Base-by-base conservation (phyloP, 169 alveolate species). In the Cystoisospora suis region DNA sequence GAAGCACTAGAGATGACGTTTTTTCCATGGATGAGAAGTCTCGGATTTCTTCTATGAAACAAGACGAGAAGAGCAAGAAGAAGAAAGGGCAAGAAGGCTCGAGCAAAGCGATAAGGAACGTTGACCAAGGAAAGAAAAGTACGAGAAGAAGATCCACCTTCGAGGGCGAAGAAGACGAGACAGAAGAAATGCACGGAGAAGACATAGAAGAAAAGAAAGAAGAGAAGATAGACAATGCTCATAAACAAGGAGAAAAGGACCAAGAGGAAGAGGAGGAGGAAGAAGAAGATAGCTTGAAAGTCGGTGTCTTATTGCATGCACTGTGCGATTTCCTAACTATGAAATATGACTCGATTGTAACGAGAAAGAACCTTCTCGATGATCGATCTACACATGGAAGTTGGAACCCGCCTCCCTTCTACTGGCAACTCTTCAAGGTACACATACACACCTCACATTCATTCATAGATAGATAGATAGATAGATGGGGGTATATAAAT, bases 341-440 rank as follows among this genome's bases (percentile, higher is more conserved):
- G 56, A 81, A 81, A 34, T 81, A 81, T 75, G 46, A 81, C 49
- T 81, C 88, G n/a, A 44, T 15, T 23, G 75, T 53, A 34, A 44
- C 88, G 42, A 1, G 88, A 4, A 49, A 49, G 36, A 77, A 79
- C 44, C 83, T 75, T n/a, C 80, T 88, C 53, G 87, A 88, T 38
- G 89, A 88, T 61, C n/a, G 70, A 38, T 65, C 81, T 34, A 42
- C 56, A 65, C 92, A 88, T 49, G 92, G 92, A 32, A 88, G 92
- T 36, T 88, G 92, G 92, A n/a, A 36, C 0, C 92, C 92, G 17
- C 92, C 92, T 4, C 58, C 80, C 15, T 88, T 88, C 47, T 88
- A 88, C 80, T 88, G 92, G 92, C 92, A 88, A 17, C 79, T 88
- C 34, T 65, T 88, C 75, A 75, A 88, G 9, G 92, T 36, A 36